Conservation (phyloP, 345 rosid genomes). For the Boechera divaricarpa region DNA sequence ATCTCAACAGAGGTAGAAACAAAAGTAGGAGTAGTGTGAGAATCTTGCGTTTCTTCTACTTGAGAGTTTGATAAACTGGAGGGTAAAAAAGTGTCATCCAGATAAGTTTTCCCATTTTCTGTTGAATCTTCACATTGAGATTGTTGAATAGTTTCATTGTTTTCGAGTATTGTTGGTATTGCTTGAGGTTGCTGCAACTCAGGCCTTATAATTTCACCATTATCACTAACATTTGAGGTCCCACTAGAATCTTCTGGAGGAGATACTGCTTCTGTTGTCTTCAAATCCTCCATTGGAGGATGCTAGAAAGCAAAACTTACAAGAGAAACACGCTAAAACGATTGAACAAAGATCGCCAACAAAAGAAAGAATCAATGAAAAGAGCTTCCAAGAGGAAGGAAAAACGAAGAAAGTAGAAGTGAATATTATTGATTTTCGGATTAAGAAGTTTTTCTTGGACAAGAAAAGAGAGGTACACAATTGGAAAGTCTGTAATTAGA, state of each 20-base stretch:
- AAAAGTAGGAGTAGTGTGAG: slow-evolving; percentile 12
- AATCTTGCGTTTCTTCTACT: slow-evolving; percentile 29
- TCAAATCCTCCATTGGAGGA: slow-evolving; percentile 58
- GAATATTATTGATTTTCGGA: neutral
- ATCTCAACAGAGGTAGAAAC: slow-evolving; percentile 28
- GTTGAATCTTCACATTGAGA: slow-evolving; percentile 22
- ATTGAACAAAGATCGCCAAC: neutral
- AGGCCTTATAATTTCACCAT: slow-evolving; percentile 25
- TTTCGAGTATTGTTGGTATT: slow-evolving; percentile 12
- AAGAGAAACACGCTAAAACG: slow-evolving; percentile 7
- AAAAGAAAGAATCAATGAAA: slow-evolving; percentile 2
- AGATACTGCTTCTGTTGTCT: slow-evolving; percentile 38
- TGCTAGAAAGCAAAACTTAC: slow-evolving; percentile 19
- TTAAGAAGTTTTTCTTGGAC: slow-evolving; percentile 28
- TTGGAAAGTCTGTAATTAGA: slow-evolving; percentile 32
- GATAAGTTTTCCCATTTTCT: slow-evolving; percentile 34
- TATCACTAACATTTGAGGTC: slow-evolving; percentile 29
- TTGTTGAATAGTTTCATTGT: slow-evolving; percentile 27
- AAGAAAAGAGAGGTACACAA: slow-evolving; percentile 39
- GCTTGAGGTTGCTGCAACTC: slow-evolving; percentile 38
- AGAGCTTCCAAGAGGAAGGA: slow-evolving; percentile 16
- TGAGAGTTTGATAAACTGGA: slow-evolving; percentile 31
- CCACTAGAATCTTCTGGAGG: slow-evolving; percentile 41
- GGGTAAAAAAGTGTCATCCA: slow-evolving; percentile 43
- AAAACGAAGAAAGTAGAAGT: slow-evolving; percentile 23